These are phyloP conservation scores for Mortierella sp. DNA, from an alignment of 371 early-diverging fungal species.

Conservation along the genomic window DNA sequence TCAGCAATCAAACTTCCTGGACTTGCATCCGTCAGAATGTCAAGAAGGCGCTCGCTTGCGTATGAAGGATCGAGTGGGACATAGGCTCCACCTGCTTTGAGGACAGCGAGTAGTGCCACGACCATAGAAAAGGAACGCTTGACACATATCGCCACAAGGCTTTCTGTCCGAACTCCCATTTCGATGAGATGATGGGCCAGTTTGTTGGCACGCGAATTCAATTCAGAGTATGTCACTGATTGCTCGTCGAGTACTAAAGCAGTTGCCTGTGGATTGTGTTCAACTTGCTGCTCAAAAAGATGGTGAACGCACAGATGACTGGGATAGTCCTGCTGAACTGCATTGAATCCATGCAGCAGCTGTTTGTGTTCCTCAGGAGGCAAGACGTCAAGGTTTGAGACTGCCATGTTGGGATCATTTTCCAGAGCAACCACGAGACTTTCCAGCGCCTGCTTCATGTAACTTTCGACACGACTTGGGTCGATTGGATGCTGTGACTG, in stretches of 20 bases:
- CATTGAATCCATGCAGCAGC: slow-evolving; percentile 8
- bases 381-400: neutral
- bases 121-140: slow-evolving; percentile 12
- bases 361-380: neutral
- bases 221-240: slow-evolving; percentile 7
- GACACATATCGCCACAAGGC: slow-evolving; percentile 10
- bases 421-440: slow-evolving; percentile 1
- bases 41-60: neutral
- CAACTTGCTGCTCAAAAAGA: slow-evolving; percentile 10
- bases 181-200: slow-evolving; percentile 13
- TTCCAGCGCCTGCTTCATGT: slow-evolving; percentile 9
- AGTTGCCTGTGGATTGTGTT: slow-evolving; percentile 3
- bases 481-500: neutral
- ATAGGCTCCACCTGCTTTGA: slow-evolving; percentile 19
- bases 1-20: neutral
- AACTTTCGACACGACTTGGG: neutral
- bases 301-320: slow-evolving; percentile 3
- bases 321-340: neutral
- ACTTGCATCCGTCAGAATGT: slow-evolving; percentile 1
- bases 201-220: slow-evolving; percentile 9
- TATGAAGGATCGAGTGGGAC: slow-evolving; percentile 10
- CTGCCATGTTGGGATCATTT: neutral
- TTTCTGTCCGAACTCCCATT: slow-evolving; percentile 8
- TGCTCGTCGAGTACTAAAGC: slow-evolving; percentile 20
- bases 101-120: slow-evolving; percentile 3